Base-by-base conservation (phyloP, 2,329 filamentous ascomycete genomes). In the Aspergillus transmontanensis region DNA sequence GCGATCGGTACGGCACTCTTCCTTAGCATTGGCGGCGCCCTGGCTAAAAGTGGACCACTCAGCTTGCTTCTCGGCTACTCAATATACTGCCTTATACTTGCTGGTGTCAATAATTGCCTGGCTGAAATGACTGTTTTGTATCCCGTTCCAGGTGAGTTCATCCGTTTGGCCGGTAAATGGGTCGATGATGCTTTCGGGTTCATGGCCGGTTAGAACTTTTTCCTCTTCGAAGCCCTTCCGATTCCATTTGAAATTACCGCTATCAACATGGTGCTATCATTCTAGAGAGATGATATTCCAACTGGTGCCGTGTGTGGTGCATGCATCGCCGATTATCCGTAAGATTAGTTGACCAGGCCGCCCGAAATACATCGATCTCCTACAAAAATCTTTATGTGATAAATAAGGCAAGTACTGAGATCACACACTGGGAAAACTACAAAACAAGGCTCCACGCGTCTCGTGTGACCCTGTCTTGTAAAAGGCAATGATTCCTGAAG, bases 121-220 rank as follows among this genome's bases (percentile, higher is more conserved):
- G 81, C 80, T 36, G 81, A 83, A 66, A 82, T 83, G 80, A 73
- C 75, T 14, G 77, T 73, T 4, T 79, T 76, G 30, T 72, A 77
- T 65, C 81, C 81, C 11, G 75, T 83, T 5, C 73, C 73, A 19
- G 75, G 75, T 41, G 76, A 73, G 0, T 81, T 81, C 58, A 75
- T 81, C 51, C 76, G 77, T 12, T 67, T 80, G 58, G 78, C 76
- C 7, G 74, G 78, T 21, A 73, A 78, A 65, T 82, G 79, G 79
- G 80, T 82, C 0, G 80, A 83, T 59, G 76, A 78, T 50, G 80
- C 81, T 1, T 72, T 81, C 26, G 79, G 80, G 0, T 81, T 81
- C 59, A 76, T 78, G 65, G 75, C 76, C 39, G 79, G 78, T 19
- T 82, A 79, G 79, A 83, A 82, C 67, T 83, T 82, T 70, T 82